Evolutionary conservation across 257 asterid genomes (phyloP).

Genomic region (Solanum acaule): DNA sequence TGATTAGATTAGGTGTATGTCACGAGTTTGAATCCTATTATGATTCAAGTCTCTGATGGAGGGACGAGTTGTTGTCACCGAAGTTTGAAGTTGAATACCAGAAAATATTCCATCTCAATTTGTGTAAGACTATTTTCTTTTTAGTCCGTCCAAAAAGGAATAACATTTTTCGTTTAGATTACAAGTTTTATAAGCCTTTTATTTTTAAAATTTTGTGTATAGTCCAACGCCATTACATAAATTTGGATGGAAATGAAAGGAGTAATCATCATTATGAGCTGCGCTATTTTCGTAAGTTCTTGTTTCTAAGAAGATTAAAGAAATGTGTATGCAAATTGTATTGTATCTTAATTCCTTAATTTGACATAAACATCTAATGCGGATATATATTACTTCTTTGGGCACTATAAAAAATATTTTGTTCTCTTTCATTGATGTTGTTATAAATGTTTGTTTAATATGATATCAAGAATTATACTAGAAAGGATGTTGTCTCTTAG

Average conservation of each 20-base stretch:
- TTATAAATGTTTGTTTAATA: too few species aligned
- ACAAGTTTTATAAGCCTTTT: neutral
- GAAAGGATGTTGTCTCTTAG: too few species aligned
- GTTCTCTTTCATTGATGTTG: too few species aligned
- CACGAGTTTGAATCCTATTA: neutral
- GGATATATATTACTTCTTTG: neutral
- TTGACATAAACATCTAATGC: neutral
- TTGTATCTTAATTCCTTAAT: too few species aligned
- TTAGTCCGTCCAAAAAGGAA: neutral
- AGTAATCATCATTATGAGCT: neutral
- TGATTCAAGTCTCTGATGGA: neutral
- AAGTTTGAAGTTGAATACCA: neutral
- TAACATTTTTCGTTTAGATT: too few species aligned
- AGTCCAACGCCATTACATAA: neutral
- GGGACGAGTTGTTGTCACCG: neutral
- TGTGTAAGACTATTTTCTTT: neutral
- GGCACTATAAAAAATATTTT: neutral
- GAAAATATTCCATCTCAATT: neutral
- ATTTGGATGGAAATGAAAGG: neutral
- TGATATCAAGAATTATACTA: too few species aligned
- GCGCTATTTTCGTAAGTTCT: neutral
- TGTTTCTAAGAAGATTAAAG: neutral
- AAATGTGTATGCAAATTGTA: neutral
- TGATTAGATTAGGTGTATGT: neutral
- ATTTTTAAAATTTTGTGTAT: neutral